A percentile compares a stretch with the other conserved stretches of the same genome.
Conservation (phyloP, 768 basidiomycete species). For the Mycena amicta region DNA sequence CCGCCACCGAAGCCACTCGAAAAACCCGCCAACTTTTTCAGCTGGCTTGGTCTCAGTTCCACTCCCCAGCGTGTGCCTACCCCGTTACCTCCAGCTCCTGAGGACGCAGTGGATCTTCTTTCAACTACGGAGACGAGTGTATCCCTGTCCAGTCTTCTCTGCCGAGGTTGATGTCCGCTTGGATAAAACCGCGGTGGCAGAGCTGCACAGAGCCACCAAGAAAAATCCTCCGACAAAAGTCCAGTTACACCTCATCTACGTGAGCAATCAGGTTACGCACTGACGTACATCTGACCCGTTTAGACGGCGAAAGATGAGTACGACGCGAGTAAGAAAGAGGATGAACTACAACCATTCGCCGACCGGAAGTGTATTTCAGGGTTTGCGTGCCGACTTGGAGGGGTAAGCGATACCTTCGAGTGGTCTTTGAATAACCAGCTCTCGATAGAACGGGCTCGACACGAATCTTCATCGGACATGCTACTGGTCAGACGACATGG, state of each 20-base stretch:
- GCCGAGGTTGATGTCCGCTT: conserved; percentile 67
- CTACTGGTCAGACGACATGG: conserved; percentile 92
- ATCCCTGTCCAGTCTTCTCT: conserved; percentile 62
- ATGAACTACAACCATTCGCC: conserved; percentile 56
- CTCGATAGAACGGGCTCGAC: conserved; percentile 69
- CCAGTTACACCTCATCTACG: conserved; percentile 85
- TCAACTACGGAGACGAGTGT: conserved; percentile 55
- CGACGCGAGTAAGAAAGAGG: conserved; percentile 71
- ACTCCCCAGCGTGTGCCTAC: conserved; percentile 40
- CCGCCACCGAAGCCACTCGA: conserved; percentile 33
- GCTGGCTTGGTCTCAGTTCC: conserved; percentile 45
- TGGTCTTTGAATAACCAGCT: conserved; percentile 7
- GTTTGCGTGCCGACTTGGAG: conserved; percentile 83
- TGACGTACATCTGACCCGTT: background rate
- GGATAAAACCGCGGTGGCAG: conserved; percentile 65
- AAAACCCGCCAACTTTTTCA: conserved; percentile 48
- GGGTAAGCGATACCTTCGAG: conserved; percentile 48
- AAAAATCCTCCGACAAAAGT: conserved; percentile 84
- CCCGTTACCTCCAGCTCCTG: conserved; percentile 37
- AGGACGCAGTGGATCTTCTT: conserved; percentile 38
- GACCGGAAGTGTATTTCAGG: conserved; percentile 84
- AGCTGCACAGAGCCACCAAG: conserved; percentile 90
- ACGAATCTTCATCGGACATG: conserved; percentile 85
- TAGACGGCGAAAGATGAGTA: conserved; percentile 85
- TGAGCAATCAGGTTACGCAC: conserved; percentile 34